These are phyloP conservation scores for Tulasnella sp. DNA, from an alignment of 768 basidiomycete genomes.

Conservation along the genomic window DNA sequence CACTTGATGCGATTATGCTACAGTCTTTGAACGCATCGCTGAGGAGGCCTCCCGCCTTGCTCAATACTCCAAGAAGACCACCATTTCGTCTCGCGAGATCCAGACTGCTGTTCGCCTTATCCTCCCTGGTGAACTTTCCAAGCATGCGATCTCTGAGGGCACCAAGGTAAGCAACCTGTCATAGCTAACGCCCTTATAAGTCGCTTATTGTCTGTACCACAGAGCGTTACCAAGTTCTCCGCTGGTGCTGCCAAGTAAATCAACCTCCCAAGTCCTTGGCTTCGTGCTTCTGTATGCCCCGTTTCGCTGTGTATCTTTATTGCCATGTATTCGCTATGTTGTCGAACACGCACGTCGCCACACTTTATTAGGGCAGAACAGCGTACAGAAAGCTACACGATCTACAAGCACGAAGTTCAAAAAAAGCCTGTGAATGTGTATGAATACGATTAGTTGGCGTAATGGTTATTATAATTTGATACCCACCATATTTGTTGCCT, in stretches of 20 bases:
- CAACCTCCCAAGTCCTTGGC: not conserved
- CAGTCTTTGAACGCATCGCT: slow-evolving; percentile 80
- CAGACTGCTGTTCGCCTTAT: slow-evolving; percentile 93
- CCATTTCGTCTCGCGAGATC: slow-evolving; percentile 96
- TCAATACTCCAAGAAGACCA: slow-evolving; percentile 97
- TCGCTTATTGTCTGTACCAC: not conserved
- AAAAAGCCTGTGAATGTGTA: too few relatives aligned
- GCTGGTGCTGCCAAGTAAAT: slow-evolving; percentile 24
- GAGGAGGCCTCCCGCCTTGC: slow-evolving; percentile 85
- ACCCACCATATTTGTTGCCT: slow-evolving; percentile 72
- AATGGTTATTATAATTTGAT: not conserved
- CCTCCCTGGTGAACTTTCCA: slow-evolving; percentile 92
- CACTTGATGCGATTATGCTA: not conserved
- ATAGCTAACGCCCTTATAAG: not conserved
- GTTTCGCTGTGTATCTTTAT: not conserved
- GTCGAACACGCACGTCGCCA: too few relatives aligned
- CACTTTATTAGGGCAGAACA: not conserved
- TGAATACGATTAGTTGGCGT: not conserved
- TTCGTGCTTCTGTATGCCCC: not conserved
- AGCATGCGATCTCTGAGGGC: slow-evolving; percentile 97
- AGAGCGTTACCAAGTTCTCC: slow-evolving; percentile 42
- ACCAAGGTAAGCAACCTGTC: slow-evolving; percentile 33
- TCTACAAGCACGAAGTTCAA: too few relatives aligned
- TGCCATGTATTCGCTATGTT: slow-evolving; percentile 8
- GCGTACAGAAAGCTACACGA: not conserved